Percentiles rank a stretch among this genome's conserved stretches.
phyloP scores from a whole-genome alignment of 179 eudicot genomes.

The Spinacia oleracea region DNA sequence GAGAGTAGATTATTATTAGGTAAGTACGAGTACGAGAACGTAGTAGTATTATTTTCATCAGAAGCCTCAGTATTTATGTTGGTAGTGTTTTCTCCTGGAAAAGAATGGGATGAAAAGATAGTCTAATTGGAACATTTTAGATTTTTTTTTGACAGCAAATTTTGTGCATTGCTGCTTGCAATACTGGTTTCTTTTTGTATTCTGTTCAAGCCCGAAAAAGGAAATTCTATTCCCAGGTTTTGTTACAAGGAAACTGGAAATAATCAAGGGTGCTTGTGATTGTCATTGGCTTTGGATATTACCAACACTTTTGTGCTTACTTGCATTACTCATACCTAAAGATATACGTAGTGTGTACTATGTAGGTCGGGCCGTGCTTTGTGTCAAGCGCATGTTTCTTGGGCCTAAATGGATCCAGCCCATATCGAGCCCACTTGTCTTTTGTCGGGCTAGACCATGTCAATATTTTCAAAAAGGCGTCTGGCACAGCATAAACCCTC shows the following conservation, averaged over 20 bases:
- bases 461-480: no score
- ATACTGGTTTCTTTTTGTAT: slow-evolving; percentile 4
- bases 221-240: neutral
- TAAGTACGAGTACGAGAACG: no score
- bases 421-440: no score
- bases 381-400: no score
- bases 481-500: no score
- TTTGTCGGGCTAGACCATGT: no score
- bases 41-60: slow-evolving; percentile 18
- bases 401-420: no score
- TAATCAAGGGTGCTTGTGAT: slow-evolving; percentile 14
- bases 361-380: no score
- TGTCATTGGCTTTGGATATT: neutral
- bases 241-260: slow-evolving; percentile 1
- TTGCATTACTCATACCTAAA: no score
- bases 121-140: slow-evolving; percentile 10
- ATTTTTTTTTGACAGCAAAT: slow-evolving; percentile 22
- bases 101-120: slow-evolving; percentile 14
- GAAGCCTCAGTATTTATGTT: slow-evolving; percentile 4
- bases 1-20: slow-evolving; percentile 31
- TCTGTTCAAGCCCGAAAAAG: neutral
- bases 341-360: no score
- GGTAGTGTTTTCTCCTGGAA: slow-evolving; percentile 27
- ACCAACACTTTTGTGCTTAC: neutral
- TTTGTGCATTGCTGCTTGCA: slow-evolving; percentile 29